These are phyloP conservation scores for Kazachstania viticola DNA, from an alignment of 805 yeast genomes.

Conservation along the genomic window DNA sequence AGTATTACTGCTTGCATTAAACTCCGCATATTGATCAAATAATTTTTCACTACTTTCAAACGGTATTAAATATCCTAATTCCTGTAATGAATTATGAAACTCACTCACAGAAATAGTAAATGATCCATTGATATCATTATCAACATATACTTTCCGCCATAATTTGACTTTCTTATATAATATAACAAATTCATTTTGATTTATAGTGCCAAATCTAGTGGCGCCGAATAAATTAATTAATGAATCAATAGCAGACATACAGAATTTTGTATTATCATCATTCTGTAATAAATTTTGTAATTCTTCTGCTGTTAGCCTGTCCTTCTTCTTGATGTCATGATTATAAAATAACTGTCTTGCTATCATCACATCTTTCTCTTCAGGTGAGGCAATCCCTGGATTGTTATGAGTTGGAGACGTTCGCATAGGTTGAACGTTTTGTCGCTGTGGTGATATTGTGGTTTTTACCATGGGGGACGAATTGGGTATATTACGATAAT, in stretches of 20 bases:
- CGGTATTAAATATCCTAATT: constrained; percentile 25
- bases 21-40: constrained; percentile 28
- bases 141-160: constrained; percentile 28
- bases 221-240: constrained; percentile 27
- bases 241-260: constrained; percentile 26
- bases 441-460: neutral
- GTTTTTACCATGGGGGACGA: neutral
- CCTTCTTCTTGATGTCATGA: constrained; percentile 22
- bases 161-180: constrained; percentile 24
- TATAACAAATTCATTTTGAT: constrained; percentile 23
- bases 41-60: constrained; percentile 25
- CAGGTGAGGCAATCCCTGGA: constrained; percentile 1
- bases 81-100: constrained; percentile 25
- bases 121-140: constrained; percentile 25
- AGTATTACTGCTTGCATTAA: constrained; percentile 15
- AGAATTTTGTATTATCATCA: constrained; percentile 25
- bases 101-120: constrained; percentile 23
- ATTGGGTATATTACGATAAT: too few relatives aligned
- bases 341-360: constrained; percentile 24
- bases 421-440: constrained; percentile 4
- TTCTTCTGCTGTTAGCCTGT: constrained; percentile 25
- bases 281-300: constrained; percentile 26
- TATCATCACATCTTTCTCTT: constrained; percentile 17
- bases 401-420: constrained; percentile 4
- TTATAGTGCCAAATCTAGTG: constrained; percentile 25